A percentile compares a stretch with the other conserved stretches of the same genome.
Conservation (phyloP, 2,329 filamentous ascomycete genomes). For the Colletotrichum agaves region DNA sequence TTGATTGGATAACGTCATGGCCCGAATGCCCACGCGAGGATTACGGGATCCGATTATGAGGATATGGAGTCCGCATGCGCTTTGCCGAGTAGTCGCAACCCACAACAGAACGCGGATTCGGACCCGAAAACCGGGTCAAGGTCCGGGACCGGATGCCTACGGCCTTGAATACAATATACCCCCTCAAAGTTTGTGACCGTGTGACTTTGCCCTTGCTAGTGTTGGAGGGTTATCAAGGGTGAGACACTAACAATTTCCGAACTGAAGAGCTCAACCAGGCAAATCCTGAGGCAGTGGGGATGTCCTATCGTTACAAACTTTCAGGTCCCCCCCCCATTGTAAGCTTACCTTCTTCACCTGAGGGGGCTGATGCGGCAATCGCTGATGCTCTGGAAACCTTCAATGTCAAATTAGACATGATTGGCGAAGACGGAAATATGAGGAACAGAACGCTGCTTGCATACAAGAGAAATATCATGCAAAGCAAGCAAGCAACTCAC, state of each 20-base stretch:
- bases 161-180: no score
- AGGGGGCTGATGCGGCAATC: background rate
- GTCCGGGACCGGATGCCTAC: conserved; percentile 32
- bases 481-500: background rate
- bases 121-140: conserved; percentile 20
- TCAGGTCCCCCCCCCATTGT: no score
- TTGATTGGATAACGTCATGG: background rate
- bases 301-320: no score
- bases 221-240: no score
- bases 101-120: conserved; percentile 15
- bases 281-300: no score
- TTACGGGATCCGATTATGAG: conserved; percentile 8
- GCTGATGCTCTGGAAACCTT: no score
- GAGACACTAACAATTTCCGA: no score
- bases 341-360: no score
- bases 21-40: background rate
- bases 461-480: background rate
- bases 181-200: no score
- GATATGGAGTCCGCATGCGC: conserved; percentile 12
- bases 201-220: no score
- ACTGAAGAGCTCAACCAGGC: no score
- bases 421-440: background rate
- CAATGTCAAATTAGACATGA: background rate
- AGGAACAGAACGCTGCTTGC: no score
- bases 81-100: conserved; percentile 30